Conservation (phyloP, 768 basidiomycete genomes). For the Suillus spraguei region DNA sequence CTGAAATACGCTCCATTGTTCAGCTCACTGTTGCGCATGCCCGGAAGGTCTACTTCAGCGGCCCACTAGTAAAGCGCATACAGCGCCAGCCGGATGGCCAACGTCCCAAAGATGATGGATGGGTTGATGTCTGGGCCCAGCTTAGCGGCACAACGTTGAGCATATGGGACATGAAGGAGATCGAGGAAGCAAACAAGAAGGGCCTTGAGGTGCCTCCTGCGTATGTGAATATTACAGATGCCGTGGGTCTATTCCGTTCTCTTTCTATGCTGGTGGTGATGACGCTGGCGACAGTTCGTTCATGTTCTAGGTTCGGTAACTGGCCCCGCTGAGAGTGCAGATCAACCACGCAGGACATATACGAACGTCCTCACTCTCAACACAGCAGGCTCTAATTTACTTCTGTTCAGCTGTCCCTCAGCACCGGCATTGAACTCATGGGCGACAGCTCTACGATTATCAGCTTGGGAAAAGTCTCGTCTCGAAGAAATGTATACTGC, state of each 20-base stretch:
- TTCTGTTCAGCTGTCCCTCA: slow-evolving; percentile 85
- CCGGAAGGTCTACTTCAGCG: slow-evolving; percentile 87
- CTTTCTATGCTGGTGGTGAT: slow-evolving; percentile 15
- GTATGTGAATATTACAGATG: slow-evolving; percentile 88
- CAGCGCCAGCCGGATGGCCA: slow-evolving; percentile 81
- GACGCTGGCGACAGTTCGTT: slow-evolving; percentile 55
- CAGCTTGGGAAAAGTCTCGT: slow-evolving; percentile 93
- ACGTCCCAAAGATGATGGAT: slow-evolving; percentile 74
- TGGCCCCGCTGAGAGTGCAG: slow-evolving; percentile 55
- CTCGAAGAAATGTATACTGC: slow-evolving; percentile 98
- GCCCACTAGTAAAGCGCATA: slow-evolving; percentile 73
- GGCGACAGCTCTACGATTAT: slow-evolving; percentile 88
- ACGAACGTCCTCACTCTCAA: slow-evolving; percentile 88
- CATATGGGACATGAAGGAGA: slow-evolving; percentile 89
- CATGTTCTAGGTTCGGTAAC: slow-evolving; percentile 79
- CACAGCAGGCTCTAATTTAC: slow-evolving; percentile 89
- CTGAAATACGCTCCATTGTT: slow-evolving; percentile 82
- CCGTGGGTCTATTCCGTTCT: slow-evolving; percentile 53
- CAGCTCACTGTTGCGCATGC: slow-evolving; percentile 74
- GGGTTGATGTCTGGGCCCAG: slow-evolving; percentile 89
- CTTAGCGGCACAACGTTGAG: slow-evolving; percentile 87
- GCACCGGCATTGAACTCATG: slow-evolving; percentile 77
- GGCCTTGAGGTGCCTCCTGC: slow-evolving; percentile 84
- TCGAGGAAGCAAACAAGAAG: slow-evolving; percentile 80
- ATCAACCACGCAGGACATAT: slow-evolving; percentile 56